Percentiles rank a stretch among this genome's conserved stretches.
These are phyloP conservation scores for Amanita jacksonii DNA, from an alignment of 768 basidiomycete genomes.

Conservation along the genomic window DNA sequence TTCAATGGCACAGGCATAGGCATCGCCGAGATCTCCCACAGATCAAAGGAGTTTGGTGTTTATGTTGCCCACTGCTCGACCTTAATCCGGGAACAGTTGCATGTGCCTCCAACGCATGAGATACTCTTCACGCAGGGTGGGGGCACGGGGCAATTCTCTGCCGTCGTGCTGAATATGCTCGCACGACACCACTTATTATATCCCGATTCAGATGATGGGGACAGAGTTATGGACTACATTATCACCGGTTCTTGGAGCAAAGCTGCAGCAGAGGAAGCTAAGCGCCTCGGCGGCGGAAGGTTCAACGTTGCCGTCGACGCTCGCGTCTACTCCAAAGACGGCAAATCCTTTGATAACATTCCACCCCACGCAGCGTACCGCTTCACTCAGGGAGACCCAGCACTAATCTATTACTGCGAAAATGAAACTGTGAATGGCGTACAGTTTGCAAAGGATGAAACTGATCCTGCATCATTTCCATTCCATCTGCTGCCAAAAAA, in stretches of 20 bases:
- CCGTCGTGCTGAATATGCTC: slow-evolving; percentile 85
- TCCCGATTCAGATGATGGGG: slow-evolving; percentile 44
- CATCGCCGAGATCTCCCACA: slow-evolving; percentile 92
- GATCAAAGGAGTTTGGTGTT: slow-evolving; percentile 78
- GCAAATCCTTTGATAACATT: slow-evolving; percentile 69
- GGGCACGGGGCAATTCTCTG: slow-evolving; percentile 86
- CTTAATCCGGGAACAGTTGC: slow-evolving; percentile 66
- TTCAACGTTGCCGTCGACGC: slow-evolving; percentile 70
- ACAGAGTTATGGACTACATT: slow-evolving; percentile 75
- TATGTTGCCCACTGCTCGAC: slow-evolving; percentile 55
- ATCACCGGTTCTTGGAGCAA: slow-evolving; percentile 91
- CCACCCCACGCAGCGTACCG: slow-evolving; percentile 64
- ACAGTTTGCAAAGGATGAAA: slow-evolving; percentile 61
- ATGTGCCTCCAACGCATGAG: slow-evolving; percentile 73
- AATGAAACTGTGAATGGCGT: slow-evolving; percentile 98
- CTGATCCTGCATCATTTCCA: slow-evolving; percentile 63
- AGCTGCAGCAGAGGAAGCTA: slow-evolving; percentile 78
- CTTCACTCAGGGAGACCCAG: slow-evolving; percentile 67
- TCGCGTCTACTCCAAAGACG: slow-evolving; percentile 49
- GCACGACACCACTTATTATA: slow-evolving; percentile 73
- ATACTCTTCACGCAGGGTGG: slow-evolving; percentile 95
- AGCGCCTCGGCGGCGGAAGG: slow-evolving; percentile 47
- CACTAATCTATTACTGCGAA: slow-evolving; percentile 96
- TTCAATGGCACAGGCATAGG: slow-evolving; percentile 90
- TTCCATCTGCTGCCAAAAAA: slow-evolving; percentile 58